Conservation (phyloP, 805 yeast species). For the Yarrowia sp. region DNA sequence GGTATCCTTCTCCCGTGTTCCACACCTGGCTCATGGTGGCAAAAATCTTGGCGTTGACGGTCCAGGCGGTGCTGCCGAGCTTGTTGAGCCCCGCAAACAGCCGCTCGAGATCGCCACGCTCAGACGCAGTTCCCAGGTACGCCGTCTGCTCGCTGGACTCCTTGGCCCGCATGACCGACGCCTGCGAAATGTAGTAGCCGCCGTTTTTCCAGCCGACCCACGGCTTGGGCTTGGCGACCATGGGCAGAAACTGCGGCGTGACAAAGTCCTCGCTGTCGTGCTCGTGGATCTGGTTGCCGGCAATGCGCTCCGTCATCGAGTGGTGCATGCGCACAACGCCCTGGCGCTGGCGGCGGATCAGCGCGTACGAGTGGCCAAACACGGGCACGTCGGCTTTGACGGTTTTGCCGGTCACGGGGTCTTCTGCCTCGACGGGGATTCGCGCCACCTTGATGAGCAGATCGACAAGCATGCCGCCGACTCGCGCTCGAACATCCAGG, state of each 20-base stretch:
- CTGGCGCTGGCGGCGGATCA: conserved; percentile 73
- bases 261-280: conserved; percentile 63
- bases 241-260: conserved; percentile 88
- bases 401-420: conserved; percentile 73
- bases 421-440: conserved; percentile 77
- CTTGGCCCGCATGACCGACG: conserved; percentile 73
- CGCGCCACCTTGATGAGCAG: conserved; percentile 81
- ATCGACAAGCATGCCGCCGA: conserved; percentile 82
- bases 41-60: conserved; percentile 77
- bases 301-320: conserved; percentile 67
- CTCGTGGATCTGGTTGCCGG: conserved; percentile 58
- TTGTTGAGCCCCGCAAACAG: conserved; percentile 85
- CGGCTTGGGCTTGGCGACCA: conserved; percentile 88
- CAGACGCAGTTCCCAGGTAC: conserved; percentile 84
- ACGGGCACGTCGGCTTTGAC: conserved; percentile 87
- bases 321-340: conserved; percentile 84
- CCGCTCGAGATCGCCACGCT: conserved; percentile 64
- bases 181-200: conserved; percentile 75
- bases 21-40: conserved; percentile 76
- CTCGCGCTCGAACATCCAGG: conserved; percentile 63
- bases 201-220: conserved; percentile 87
- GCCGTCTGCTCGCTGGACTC: conserved; percentile 91
- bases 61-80: conserved; percentile 89
- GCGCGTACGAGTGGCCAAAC: conserved; percentile 86
- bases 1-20: conserved; percentile 81